Conservation (phyloP, 257 asterid genomes). For the Orobanche coerulescens region DNA sequence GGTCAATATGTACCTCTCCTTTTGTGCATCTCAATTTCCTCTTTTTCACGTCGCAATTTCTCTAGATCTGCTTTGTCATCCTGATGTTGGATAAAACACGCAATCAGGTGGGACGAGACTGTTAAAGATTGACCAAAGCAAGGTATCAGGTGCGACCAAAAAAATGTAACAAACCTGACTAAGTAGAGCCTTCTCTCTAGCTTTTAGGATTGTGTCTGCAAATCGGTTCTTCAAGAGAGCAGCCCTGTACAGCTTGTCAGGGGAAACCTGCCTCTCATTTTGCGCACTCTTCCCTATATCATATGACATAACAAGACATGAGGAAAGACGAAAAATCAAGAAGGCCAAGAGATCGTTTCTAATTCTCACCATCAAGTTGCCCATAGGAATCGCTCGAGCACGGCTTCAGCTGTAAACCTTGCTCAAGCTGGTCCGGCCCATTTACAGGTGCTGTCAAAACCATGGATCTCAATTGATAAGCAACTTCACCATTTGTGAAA, state of each 20-base stretch:
- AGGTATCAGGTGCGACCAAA: neutral
- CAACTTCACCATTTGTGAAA: neutral
- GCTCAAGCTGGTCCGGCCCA: constrained; percentile 56
- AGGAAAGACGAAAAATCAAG: constrained; percentile 18
- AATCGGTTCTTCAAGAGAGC: constrained; percentile 69
- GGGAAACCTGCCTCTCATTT: constrained; percentile 61
- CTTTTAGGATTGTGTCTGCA: constrained; percentile 83
- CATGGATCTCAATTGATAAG: constrained; percentile 7
- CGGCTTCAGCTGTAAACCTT: constrained; percentile 43
- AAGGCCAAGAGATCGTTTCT: constrained; percentile 12
- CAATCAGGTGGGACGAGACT: constrained; percentile 8
- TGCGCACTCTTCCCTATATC: constrained; percentile 50
- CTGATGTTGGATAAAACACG: constrained; percentile 27
- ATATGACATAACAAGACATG: constrained; percentile 10
- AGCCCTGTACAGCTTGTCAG: constrained; percentile 77
- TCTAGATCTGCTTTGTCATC: constrained; percentile 68
- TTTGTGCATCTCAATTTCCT: constrained; percentile 71
- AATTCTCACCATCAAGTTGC: constrained; percentile 55
- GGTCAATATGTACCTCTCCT: constrained; percentile 44
- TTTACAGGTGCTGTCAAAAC: constrained; percentile 46
- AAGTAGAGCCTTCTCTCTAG: constrained; percentile 74
- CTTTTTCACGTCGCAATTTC: constrained; percentile 73
- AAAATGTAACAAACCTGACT: constrained; percentile 41
- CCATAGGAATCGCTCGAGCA: constrained; percentile 50
- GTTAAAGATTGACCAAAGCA: neutral